These are phyloP conservation scores for Glycyrrhiza uralensis DNA, from an alignment of 306 rosid genomes.

Conservation along the genomic window DNA sequence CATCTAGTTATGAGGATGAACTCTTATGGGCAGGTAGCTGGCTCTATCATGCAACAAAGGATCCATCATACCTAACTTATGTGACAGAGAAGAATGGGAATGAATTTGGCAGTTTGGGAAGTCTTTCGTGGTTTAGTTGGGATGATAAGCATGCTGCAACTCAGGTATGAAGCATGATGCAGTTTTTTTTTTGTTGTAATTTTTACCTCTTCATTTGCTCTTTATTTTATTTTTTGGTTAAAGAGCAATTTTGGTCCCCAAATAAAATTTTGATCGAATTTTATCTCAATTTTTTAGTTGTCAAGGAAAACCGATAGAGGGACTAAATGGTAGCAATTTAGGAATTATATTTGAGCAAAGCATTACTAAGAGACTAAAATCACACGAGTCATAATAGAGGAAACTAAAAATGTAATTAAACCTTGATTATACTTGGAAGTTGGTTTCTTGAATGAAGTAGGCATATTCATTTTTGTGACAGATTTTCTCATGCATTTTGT, in stretches of 20 bases:
- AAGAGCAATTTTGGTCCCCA: no score
- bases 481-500: constrained; percentile 15
- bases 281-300: no score
- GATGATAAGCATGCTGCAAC: constrained; percentile 74
- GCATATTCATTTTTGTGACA: not conserved
- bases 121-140: constrained; percentile 71
- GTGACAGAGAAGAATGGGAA: constrained; percentile 48
- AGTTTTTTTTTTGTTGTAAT: not conserved
- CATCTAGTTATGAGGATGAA: constrained; percentile 74
- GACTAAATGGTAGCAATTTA: no score
- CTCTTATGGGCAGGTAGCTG: constrained; percentile 76
- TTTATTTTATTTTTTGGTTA: not conserved
- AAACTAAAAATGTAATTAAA: no score
- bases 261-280: no score
- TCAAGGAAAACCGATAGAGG: no score
- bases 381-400: not conserved
- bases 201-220: not conserved
- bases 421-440: not conserved
- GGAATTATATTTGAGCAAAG: no score
- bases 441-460: not conserved
- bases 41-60: constrained; percentile 67
- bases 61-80: constrained; percentile 48
- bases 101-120: constrained; percentile 47
- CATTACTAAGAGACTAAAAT: no score
- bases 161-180: constrained; percentile 33